A percentile compares a stretch with the other conserved stretches of the same genome.
These are phyloP conservation scores for Calonectria hawksworthii DNA, from an alignment of 2,329 filamentous ascomycete species.

Conservation along the genomic window DNA sequence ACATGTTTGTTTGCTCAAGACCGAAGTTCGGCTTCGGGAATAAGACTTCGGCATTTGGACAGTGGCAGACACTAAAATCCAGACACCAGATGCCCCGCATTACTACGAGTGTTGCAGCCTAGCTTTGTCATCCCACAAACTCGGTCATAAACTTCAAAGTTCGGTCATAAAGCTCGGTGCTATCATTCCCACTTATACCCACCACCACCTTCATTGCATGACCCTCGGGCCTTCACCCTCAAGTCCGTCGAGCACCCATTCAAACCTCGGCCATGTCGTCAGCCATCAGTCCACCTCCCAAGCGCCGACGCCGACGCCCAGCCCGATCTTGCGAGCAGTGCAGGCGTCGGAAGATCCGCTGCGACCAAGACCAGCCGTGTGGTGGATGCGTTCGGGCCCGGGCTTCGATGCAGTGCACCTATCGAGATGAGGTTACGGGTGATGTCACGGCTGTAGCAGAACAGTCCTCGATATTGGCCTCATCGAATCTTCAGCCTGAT, in stretches of 20 bases:
- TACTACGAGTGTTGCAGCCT: not conserved
- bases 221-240: not conserved
- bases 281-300: constrained; percentile 25
- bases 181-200: constrained; percentile 29
- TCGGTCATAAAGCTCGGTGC: constrained; percentile 38
- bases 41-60: constrained; percentile 16
- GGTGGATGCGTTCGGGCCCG: constrained; percentile 42
- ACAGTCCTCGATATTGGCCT: not conserved
- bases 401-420: constrained; percentile 42
- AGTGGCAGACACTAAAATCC: not conserved
- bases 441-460: not conserved
- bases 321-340: constrained; percentile 45
- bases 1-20: not conserved
- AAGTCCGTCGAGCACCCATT: not conserved
- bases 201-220: constrained; percentile 9
- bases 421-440: constrained; percentile 36
- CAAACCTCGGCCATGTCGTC: constrained; percentile 17
- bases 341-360: constrained; percentile 44
- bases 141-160: not conserved
- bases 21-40: constrained; percentile 33
- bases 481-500: not conserved
- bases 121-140: not conserved
- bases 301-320: constrained; percentile 43
- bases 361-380: constrained; percentile 41
- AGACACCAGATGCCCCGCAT: too few relatives aligned